phyloP scores from a whole-genome alignment of 1,139 yeast genomes.

The Blastobotrys apis region DNA sequence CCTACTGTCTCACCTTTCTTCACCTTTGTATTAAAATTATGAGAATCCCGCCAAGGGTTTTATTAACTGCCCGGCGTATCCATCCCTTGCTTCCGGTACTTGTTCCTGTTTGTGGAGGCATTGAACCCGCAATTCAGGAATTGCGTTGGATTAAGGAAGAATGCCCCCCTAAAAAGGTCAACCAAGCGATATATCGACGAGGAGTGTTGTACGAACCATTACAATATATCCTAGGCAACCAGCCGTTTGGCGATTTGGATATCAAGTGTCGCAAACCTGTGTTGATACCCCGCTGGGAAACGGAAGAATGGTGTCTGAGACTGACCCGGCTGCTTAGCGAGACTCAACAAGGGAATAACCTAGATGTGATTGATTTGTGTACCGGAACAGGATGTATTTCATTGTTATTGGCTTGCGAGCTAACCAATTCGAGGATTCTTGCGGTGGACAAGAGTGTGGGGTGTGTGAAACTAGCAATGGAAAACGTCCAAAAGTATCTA shows the following conservation, averaged over 20 bases:
- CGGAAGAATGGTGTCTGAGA: constrained; percentile 79
- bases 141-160: constrained; percentile 48
- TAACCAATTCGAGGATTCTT: constrained; percentile 28
- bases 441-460: constrained; percentile 59
- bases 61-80: constrained; percentile 7
- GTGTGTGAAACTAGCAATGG: constrained; percentile 50
- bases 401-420: constrained; percentile 39
- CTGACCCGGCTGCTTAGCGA: constrained; percentile 38
- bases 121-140: constrained; percentile 40
- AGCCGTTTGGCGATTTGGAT: constrained; percentile 75
- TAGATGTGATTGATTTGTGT: constrained; percentile 62
- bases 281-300: constrained; percentile 90
- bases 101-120: constrained; percentile 23
- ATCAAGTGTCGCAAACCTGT: constrained; percentile 61
- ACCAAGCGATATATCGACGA: constrained; percentile 28
- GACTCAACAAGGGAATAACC: neutral
- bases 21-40: too few relatives aligned
- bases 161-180: constrained; percentile 7
- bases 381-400: constrained; percentile 92
- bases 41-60: constrained; percentile 4
- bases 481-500: constrained; percentile 38
- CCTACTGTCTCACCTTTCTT: too few relatives aligned
- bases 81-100: constrained; percentile 24
- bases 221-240: constrained; percentile 78
- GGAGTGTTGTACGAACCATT: constrained; percentile 51